These are phyloP conservation scores for Thozetella sp. DNA, from an alignment of 495 filamentous ascomycete species.

Conservation along the genomic window DNA sequence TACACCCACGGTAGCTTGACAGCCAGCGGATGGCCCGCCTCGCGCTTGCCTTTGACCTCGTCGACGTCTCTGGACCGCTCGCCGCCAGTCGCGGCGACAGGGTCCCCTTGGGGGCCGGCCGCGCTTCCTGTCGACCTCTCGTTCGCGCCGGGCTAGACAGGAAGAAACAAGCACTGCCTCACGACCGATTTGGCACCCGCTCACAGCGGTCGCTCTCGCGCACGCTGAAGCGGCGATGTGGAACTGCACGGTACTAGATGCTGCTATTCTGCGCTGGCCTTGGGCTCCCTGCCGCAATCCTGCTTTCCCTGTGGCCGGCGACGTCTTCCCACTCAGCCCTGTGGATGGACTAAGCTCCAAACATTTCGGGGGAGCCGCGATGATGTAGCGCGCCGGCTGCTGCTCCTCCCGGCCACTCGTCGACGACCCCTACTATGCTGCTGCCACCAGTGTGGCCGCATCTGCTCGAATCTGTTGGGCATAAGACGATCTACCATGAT, in stretches of 20 bases:
- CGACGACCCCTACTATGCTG: neutral
- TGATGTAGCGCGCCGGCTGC: neutral
- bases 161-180: conserved; percentile 28
- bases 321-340: neutral
- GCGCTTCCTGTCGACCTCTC: conserved; percentile 24
- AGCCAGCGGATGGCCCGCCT: neutral
- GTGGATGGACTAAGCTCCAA: neutral
- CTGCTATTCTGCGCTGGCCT: no score
- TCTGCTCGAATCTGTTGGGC: neutral
- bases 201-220: neutral
- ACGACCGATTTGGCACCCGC: conserved; percentile 4
- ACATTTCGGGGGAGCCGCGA: neutral
- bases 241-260: neutral
- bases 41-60: neutral
- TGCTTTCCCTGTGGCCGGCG: neutral
- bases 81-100: neutral
- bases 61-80: neutral
- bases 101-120: conserved; percentile 1
- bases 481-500: conserved; percentile 2
- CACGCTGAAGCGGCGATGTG: neutral
- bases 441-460: neutral
- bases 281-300: neutral
- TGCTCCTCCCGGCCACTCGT: neutral
- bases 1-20: neutral
- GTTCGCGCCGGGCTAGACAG: conserved; percentile 13